Conservation (phyloP, 345 rosid species). For the Pistacia vera region DNA sequence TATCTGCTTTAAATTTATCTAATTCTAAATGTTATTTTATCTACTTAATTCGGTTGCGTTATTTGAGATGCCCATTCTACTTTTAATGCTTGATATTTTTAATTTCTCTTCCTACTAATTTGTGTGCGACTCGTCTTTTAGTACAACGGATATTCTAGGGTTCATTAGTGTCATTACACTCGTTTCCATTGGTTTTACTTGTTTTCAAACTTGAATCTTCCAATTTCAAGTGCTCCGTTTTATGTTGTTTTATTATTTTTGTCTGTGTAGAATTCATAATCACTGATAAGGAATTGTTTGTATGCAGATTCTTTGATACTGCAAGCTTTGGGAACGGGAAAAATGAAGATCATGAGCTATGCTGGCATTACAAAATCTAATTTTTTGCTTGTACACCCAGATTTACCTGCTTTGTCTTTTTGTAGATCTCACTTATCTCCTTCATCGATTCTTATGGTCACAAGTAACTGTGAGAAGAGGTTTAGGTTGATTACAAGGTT, state of each 20-base stretch:
- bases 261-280: not conserved
- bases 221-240: not conserved
- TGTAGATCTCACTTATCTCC: slow-evolving; percentile 31
- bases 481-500: slow-evolving; percentile 32
- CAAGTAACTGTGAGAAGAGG: slow-evolving; percentile 32
- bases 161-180: not conserved
- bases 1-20: not conserved
- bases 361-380: slow-evolving; percentile 55
- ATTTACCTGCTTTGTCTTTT: slow-evolving; percentile 46
- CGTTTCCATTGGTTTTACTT: not conserved
- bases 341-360: slow-evolving; percentile 62
- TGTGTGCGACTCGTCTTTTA: not conserved
- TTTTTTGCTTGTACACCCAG: slow-evolving; percentile 57
- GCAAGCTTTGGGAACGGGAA: slow-evolving; percentile 12
- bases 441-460: slow-evolving; percentile 29
- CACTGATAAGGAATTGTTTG: slow-evolving; percentile 7
- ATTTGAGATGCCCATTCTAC: not conserved
- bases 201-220: not conserved
- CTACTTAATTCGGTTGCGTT: not conserved
- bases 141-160: not conserved
- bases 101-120: not conserved
- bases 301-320: slow-evolving; percentile 24
- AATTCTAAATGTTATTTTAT: not conserved
- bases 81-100: not conserved
- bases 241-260: not conserved